A percentile compares a stretch with the other conserved stretches of the same genome.
Conservation (phyloP, 768 basidiomycete genomes). For the Leccinum disarticulatum region DNA sequence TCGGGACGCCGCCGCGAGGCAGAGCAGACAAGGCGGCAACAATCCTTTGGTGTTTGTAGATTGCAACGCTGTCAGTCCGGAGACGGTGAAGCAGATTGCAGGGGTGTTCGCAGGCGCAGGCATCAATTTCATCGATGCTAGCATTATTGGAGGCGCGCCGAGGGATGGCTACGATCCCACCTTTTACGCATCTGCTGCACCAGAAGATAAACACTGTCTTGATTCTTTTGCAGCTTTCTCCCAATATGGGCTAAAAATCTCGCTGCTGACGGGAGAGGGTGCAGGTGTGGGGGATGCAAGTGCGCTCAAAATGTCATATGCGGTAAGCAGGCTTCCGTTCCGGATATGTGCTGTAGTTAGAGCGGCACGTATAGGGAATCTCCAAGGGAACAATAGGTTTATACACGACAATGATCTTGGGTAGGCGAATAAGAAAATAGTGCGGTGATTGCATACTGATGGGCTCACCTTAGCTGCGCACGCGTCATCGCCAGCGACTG, state of each 20-base stretch:
- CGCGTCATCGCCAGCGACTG: constrained; percentile 58
- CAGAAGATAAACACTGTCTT: constrained; percentile 32
- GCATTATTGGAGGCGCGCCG: constrained; percentile 60
- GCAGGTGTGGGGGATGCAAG: constrained; percentile 57
- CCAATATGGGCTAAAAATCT: constrained; percentile 46
- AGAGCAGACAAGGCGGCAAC: background rate
- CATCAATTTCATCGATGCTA: constrained; percentile 52
- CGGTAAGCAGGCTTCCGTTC: constrained; percentile 38
- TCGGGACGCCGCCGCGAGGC: constrained; percentile 5
- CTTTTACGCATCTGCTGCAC: constrained; percentile 51
- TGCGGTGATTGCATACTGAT: background rate
- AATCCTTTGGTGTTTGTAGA: constrained; percentile 44
- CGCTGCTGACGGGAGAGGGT: constrained; percentile 45
- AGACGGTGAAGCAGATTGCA: constrained; percentile 48
- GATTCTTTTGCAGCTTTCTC: constrained; percentile 42
- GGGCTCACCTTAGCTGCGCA: constrained; percentile 43
- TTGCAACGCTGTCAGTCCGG: constrained; percentile 59
- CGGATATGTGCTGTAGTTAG: background rate
- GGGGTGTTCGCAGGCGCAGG: constrained; percentile 39
- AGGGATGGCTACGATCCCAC: constrained; percentile 47
- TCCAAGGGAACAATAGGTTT: constrained; percentile 54
- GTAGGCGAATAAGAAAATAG: constrained; percentile 29
- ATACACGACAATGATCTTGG: constrained; percentile 55
- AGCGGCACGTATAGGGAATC: constrained; percentile 43
- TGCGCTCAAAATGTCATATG: constrained; percentile 65